These are phyloP conservation scores for Phaeoacremonium minimum DNA, from an alignment of 2,329 filamentous ascomycete species.

Conservation along the genomic window DNA sequence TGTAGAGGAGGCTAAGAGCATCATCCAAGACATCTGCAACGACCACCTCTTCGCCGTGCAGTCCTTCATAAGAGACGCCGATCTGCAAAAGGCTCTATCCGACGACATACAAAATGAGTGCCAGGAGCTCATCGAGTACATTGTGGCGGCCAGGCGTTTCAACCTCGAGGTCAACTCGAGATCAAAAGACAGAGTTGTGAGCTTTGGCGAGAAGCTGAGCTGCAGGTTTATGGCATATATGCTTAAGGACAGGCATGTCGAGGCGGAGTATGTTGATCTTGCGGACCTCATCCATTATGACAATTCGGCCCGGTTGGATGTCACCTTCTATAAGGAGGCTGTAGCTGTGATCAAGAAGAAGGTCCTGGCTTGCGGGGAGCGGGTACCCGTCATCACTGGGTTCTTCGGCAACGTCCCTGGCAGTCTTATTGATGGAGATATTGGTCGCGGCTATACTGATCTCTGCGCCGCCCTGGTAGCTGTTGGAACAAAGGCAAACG, in stretches of 20 bases:
- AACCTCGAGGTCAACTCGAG: slow-evolving; percentile 72
- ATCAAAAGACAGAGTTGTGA: slow-evolving; percentile 83
- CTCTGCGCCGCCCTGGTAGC: slow-evolving; percentile 89
- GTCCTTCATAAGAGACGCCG: slow-evolving; percentile 52
- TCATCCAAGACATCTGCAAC: slow-evolving; percentile 75
- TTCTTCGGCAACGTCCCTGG: slow-evolving; percentile 94
- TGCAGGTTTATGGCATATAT: slow-evolving; percentile 87
- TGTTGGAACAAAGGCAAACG: slow-evolving; percentile 79
- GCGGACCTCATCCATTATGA: slow-evolving; percentile 74
- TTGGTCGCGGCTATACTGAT: slow-evolving; percentile 95
- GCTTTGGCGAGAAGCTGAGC: slow-evolving; percentile 92
- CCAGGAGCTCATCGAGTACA: slow-evolving; percentile 71
- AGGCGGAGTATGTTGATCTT: slow-evolving; percentile 86
- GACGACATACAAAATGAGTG: slow-evolving; percentile 74
- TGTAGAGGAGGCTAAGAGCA: slow-evolving; percentile 61
- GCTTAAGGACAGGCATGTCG: slow-evolving; percentile 75
- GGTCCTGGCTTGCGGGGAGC: slow-evolving; percentile 59
- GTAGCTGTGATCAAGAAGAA: slow-evolving; percentile 58
- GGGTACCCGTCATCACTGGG: slow-evolving; percentile 79
- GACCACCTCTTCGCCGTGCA: slow-evolving; percentile 77
- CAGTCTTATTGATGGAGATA: slow-evolving; percentile 79
- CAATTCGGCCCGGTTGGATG: slow-evolving; percentile 54
- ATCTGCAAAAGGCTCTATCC: slow-evolving; percentile 55
- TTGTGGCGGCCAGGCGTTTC: slow-evolving; percentile 59
- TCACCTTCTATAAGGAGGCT: slow-evolving; percentile 66